Base-by-base conservation (phyloP, 371 early-diverging fungal species). In the Rhizomucor pusillus region DNA sequence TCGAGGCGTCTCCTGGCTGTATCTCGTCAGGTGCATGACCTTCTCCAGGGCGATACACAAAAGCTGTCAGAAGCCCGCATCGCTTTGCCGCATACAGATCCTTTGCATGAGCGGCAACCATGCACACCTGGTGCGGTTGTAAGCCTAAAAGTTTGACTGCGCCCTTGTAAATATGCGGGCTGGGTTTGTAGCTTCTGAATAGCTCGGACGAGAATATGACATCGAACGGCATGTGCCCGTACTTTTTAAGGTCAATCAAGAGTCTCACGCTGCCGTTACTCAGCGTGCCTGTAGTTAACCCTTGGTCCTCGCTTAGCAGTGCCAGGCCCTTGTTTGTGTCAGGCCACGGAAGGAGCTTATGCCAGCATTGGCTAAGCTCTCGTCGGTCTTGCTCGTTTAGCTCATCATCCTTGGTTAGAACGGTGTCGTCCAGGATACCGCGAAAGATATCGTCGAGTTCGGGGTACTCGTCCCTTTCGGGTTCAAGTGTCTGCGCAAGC, bases 191-290 rank as follows among this genome's bases (percentile, higher is more conserved):
- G 1, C 47, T 43, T 9, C 35, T 41, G 29, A 59, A 59, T 18
- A 53, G 22, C 18, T 59, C 54, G 33, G 54, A 47, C 12, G 59
- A 59, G 10, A 59, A 25, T 18, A 59, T 59, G n/a, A 43, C 45
- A 49, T 59, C 54, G 44, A 59, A 59, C 0, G 20, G 54, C 34
- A 59, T 23, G n/a, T 23, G 14, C 12, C 47, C 59, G 53, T 43
- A 43, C 16, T 37, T 52, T 35, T 52, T 47, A 16, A 59, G 16
- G 18, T 59, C 59, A 12, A 46, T 5, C 23, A 59, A 43, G 7
- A 59, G 24, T 1, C 59, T 47, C 10, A 59, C 54, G n/a, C 34
- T 59, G 19, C 59, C 59, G 37, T 59, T 59, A 36, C 59, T 59
- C 12, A 59, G 47, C 1, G 59, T 59, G 1, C 53, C 41, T 35